Evolutionary conservation across 179 eudicot species (phyloP).

Genomic region (Camellia oleifera): DNA sequence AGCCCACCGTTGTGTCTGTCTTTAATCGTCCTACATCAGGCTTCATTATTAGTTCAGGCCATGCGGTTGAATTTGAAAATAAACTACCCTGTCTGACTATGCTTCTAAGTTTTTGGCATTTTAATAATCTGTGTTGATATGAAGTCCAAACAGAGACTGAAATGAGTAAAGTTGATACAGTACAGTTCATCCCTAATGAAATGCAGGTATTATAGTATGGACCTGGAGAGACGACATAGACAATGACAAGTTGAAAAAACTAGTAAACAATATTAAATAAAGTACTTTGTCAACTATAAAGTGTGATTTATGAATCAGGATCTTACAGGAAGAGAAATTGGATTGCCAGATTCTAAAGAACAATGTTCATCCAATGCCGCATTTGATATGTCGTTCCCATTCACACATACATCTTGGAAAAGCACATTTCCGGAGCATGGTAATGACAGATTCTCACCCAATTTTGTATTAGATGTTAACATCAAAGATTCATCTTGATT

Average conservation of each 20-base stretch:
- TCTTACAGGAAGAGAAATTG: conserved; percentile 7
- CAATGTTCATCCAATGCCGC: conserved; percentile 2
- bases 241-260: not conserved
- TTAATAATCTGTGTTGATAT: not conserved
- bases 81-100: not conserved
- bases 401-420: not conserved
- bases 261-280: not conserved
- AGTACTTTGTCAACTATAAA: not conserved
- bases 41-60: no score
- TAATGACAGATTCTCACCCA: not conserved
- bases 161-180: not conserved
- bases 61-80: not conserved
- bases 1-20: not conserved
- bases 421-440: not conserved
- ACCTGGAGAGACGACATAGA: not conserved
- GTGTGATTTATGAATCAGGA: not conserved
- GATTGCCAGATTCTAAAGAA: not conserved
- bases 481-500: not conserved
- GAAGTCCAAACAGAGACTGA: not conserved
- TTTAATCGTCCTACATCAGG: not conserved
- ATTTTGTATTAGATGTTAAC: not conserved
- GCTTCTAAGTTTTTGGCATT: not conserved
- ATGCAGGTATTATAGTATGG: not conserved
- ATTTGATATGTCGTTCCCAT: not conserved
- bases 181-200: not conserved